Percentiles rank a stretch among this genome's conserved stretches.
phyloP scores from a whole-genome alignment of 805 yeast genomes.

The Dipodascus albidus region DNA sequence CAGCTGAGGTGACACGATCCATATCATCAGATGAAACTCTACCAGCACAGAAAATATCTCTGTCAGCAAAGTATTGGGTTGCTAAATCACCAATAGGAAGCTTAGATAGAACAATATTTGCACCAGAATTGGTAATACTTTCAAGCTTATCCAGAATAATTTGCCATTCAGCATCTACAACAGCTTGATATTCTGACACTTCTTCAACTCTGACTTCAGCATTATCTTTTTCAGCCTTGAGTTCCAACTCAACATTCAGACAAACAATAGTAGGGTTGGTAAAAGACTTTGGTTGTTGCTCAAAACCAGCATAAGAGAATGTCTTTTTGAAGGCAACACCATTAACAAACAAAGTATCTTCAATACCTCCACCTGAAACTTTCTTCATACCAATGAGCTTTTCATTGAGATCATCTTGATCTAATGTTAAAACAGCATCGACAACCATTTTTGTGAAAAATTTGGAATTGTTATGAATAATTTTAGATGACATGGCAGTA shows the following conservation, averaged over 20 bases:
- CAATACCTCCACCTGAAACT: conserved; percentile 93
- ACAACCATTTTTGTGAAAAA: conserved; percentile 96
- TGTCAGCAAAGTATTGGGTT: conserved; percentile 96
- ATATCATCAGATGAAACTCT: conserved; percentile 82
- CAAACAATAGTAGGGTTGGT: conserved; percentile 68
- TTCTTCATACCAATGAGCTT: conserved; percentile 87
- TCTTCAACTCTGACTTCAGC: conserved; percentile 96
- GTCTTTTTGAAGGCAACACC: conserved; percentile 98
- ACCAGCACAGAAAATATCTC: conserved; percentile 95
- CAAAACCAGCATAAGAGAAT: conserved; percentile 96
- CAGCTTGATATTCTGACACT: conserved; percentile 86
- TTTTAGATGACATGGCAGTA: conserved; percentile 94
- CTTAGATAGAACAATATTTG: conserved; percentile 84
- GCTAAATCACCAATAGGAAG: conserved; percentile 97
- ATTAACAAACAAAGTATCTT: conserved; percentile 75
- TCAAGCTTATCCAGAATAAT: conserved; percentile 79
- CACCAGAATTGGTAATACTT: conserved; percentile 74
- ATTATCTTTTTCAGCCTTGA: conserved; percentile 96
- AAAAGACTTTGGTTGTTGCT: conserved; percentile 91
- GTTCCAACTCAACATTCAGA: conserved; percentile 86
- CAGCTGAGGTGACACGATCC: conserved; percentile 87
- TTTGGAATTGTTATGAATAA: conserved; percentile 75
- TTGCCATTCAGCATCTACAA: conserved; percentile 99
- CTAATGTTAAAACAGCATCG: conserved; percentile 83
- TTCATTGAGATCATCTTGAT: conserved; percentile 77